Evolutionary conservation across 371 early-diverging fungal genomes (phyloP).

Genomic region (Circinella minor): DNA sequence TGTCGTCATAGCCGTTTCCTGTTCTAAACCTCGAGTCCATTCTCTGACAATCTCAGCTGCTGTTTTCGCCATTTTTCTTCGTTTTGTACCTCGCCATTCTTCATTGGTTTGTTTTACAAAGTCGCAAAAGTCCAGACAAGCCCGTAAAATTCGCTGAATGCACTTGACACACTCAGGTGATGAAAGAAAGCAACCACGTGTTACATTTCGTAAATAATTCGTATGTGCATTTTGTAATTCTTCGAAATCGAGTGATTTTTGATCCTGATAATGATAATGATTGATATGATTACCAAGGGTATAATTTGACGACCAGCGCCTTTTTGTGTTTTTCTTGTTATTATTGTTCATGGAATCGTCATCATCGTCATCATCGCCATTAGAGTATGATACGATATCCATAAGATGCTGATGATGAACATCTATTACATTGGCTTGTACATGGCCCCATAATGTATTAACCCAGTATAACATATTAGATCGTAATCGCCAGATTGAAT

Average conservation of each 20-base stretch:
- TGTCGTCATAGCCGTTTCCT: constrained; percentile 1
- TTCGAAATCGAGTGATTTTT: constrained; percentile 53
- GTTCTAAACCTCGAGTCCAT: constrained; percentile 32
- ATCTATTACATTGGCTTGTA: constrained; percentile 60
- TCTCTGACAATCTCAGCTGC: constrained; percentile 46
- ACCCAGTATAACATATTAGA: constrained; percentile 75
- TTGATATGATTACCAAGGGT: background rate
- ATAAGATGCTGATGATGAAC: constrained; percentile 34
- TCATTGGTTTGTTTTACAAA: constrained; percentile 37
- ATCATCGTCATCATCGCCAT: background rate
- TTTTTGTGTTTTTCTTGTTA: constrained; percentile 6
- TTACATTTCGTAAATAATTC: constrained; percentile 43
- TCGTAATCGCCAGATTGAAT: constrained; percentile 58
- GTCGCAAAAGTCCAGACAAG: constrained; percentile 50
- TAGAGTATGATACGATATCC: constrained; percentile 19
- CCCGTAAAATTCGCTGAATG: constrained; percentile 36
- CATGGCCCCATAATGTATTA: constrained; percentile 76
- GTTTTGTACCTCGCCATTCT: constrained; percentile 30
- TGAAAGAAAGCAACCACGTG: constrained; percentile 60
- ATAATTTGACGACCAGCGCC: background rate
- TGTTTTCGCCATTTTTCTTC: constrained; percentile 31
- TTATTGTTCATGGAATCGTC: background rate
- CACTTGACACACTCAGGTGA: constrained; percentile 37
- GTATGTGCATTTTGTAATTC: constrained; percentile 59
- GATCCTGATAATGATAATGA: constrained; percentile 8